Evolutionary conservation across 129 eudicot genomes (phyloP).

Genomic region (Chrysanthemum seticuspe): DNA sequence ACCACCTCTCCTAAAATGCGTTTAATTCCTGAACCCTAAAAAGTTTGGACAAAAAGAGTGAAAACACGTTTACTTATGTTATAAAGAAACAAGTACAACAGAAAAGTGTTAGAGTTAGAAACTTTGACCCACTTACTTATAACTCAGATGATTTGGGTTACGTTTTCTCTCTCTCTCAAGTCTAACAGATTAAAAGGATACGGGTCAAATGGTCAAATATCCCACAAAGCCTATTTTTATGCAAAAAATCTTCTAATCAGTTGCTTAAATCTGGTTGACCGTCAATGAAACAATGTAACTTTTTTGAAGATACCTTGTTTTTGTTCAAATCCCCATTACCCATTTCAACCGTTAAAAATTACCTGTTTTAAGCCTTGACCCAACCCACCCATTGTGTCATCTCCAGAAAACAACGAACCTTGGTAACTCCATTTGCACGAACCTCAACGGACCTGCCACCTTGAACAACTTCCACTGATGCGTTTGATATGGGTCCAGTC

Average conservation of each 20-base stretch:
- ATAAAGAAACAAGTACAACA: neutral
- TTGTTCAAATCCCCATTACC: neutral
- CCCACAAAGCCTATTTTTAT: neutral
- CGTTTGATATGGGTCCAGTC: conserved; percentile 83
- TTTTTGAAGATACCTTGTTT: neutral
- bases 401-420: conserved; percentile 35
- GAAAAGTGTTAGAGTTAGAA: neutral
- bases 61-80: neutral
- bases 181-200: neutral
- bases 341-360: neutral
- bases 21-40: conserved; percentile 77
- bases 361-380: neutral
- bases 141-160: neutral
- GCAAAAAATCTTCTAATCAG: neutral
- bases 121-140: neutral
- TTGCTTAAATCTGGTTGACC: neutral
- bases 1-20: conserved; percentile 75
- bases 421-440: conserved; percentile 75
- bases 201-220: neutral
- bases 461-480: conserved; percentile 82
- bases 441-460: conserved; percentile 83
- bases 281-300: neutral
- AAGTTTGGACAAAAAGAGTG: neutral
- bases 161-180: neutral
- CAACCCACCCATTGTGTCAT: neutral